These are phyloP conservation scores for Hypoxylon trugodes DNA, from an alignment of 495 filamentous ascomycete genomes.

Conservation along the genomic window DNA sequence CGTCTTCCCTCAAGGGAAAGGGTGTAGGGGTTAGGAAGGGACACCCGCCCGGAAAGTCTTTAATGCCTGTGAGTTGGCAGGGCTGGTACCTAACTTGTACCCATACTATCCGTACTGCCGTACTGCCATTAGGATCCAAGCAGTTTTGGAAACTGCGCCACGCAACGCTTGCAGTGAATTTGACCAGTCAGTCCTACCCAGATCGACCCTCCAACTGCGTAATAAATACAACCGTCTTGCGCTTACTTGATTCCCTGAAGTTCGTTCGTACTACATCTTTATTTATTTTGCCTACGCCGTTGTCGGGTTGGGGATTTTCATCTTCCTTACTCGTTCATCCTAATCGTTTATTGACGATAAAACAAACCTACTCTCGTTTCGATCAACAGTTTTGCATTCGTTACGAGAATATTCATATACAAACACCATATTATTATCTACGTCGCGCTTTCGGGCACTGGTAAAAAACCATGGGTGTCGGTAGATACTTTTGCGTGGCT, in stretches of 20 bases:
- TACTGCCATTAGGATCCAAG: no score
- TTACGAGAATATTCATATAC: no score
- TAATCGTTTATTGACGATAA: neutral
- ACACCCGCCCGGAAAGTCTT: conserved; percentile 6
- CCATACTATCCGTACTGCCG: no score
- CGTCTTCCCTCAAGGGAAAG: no score
- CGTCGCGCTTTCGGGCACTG: conserved; percentile 4
- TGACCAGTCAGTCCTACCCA: conserved; percentile 14
- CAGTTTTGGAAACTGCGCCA: conserved; percentile 35
- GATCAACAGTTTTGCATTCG: neutral
- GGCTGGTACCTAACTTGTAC: no score
- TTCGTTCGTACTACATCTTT: conserved; percentile 18
- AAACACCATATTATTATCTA: neutral
- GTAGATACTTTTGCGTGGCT: conserved; percentile 81
- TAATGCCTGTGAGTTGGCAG: conserved; percentile 36
- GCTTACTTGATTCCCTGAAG: conserved; percentile 9
- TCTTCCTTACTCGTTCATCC: neutral
- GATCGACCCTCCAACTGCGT: conserved; percentile 20
- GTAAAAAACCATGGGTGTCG: conserved; percentile 68
- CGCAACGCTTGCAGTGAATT: conserved; percentile 36
- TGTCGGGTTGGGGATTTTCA: conserved; percentile 11
- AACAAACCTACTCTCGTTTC: conserved; percentile 23
- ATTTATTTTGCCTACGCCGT: conserved; percentile 27
- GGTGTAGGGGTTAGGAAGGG: neutral
- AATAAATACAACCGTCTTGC: conserved; percentile 41